phyloP scores from a whole-genome alignment of 345 rosid species.

The Pelargonium nanum region DNA sequence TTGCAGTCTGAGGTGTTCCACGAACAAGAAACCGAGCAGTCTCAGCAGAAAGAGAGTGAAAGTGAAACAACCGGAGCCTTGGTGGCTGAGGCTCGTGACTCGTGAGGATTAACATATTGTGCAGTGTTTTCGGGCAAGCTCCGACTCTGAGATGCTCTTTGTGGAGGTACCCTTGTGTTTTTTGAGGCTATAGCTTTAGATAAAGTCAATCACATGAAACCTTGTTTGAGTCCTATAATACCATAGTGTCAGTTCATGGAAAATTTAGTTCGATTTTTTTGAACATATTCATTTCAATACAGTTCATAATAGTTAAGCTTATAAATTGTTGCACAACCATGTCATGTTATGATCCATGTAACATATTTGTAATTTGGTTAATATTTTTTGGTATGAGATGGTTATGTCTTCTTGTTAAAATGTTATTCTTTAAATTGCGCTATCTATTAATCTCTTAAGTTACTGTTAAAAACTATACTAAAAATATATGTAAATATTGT shows the following conservation, averaged over 20 bases:
- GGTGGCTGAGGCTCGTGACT: neutral
- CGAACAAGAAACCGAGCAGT: constrained; percentile 37
- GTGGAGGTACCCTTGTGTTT: neutral
- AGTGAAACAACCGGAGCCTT: neutral
- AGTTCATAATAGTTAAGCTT: neutral
- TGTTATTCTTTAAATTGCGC: too few relatives aligned
- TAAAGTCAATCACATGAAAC: neutral
- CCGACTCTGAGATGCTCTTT: too few relatives aligned
- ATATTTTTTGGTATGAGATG: too few relatives aligned
- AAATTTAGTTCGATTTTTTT: neutral
- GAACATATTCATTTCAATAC: neutral
- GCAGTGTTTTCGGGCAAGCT: neutral
- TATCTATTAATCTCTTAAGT: too few relatives aligned
- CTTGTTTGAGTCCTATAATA: neutral
- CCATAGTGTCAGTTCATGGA: neutral
- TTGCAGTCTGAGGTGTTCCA: constrained; percentile 84
- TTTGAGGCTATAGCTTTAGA: neutral
- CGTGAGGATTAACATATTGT: too few relatives aligned
- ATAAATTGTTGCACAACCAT: neutral
- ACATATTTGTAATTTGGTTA: neutral
- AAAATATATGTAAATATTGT: too few relatives aligned
- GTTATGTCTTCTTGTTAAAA: too few relatives aligned
- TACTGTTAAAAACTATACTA: too few relatives aligned
- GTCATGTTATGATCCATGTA: neutral
- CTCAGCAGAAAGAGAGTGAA: constrained; percentile 14